A percentile compares a stretch with the other conserved stretches of the same genome.
These are phyloP conservation scores for Fusarium staphyleae DNA, from an alignment of 2,329 filamentous ascomycete genomes.

Conservation along the genomic window DNA sequence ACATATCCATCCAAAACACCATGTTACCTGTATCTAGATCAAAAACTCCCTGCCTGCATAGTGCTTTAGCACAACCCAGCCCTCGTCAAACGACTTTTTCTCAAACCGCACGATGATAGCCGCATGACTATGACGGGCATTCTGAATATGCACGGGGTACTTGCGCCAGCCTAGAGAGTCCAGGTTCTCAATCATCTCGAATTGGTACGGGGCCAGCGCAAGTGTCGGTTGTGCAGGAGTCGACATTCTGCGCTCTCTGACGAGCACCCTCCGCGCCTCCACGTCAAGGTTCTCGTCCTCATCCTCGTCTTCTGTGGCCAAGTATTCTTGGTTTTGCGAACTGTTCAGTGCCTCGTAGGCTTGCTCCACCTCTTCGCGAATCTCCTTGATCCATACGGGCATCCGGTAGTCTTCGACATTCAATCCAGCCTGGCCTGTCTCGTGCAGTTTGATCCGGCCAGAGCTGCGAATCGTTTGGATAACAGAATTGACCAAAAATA, in stretches of 20 bases:
- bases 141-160: slow-evolving; percentile 77
- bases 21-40: slow-evolving; percentile 27
- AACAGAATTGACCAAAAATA: slow-evolving; percentile 77
- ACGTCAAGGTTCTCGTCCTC: slow-evolving; percentile 46
- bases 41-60: slow-evolving; percentile 80
- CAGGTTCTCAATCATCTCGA: slow-evolving; percentile 81
- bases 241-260: slow-evolving; percentile 51
- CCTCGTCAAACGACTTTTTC: slow-evolving; percentile 74
- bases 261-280: slow-evolving; percentile 52
- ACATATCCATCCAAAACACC: background rate
- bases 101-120: slow-evolving; percentile 84
- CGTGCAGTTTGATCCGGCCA: slow-evolving; percentile 77
- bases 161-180: slow-evolving; percentile 71
- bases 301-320: slow-evolving; percentile 63
- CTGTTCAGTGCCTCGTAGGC: slow-evolving; percentile 77
- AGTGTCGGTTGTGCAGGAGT: slow-evolving; percentile 69
- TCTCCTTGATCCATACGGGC: slow-evolving; percentile 76
- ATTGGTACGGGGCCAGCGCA: slow-evolving; percentile 80
- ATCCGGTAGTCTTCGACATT: slow-evolving; percentile 75
- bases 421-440: slow-evolving; percentile 72
- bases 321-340: slow-evolving; percentile 73
- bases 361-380: slow-evolving; percentile 78
- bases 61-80: slow-evolving; percentile 78
- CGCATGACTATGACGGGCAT: slow-evolving; percentile 82
- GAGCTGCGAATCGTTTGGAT: slow-evolving; percentile 79